These are phyloP conservation scores for Penicillium aurantiogriseum DNA, from an alignment of 2,329 filamentous ascomycete species.

Conservation along the genomic window DNA sequence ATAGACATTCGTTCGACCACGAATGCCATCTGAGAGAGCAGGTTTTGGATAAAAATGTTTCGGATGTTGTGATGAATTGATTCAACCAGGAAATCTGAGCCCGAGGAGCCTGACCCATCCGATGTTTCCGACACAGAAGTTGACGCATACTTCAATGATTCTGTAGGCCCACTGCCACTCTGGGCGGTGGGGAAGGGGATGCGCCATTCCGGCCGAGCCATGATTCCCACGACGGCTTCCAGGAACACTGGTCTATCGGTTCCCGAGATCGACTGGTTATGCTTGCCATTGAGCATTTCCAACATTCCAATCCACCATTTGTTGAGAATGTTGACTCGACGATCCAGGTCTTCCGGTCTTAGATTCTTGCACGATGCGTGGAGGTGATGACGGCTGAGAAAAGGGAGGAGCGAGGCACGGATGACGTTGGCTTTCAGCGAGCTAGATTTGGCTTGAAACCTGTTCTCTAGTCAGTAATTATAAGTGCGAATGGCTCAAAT, in stretches of 20 bases:
- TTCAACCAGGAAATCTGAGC: conserved; percentile 66
- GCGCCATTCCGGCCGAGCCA: conserved; percentile 88
- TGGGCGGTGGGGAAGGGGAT: conserved; percentile 63
- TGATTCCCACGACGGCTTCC: conserved; percentile 75
- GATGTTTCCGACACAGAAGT: conserved; percentile 56
- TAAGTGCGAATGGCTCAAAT: neutral
- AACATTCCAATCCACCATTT: conserved; percentile 87
- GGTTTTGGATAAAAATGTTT: conserved; percentile 79
- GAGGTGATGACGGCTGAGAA: conserved; percentile 67
- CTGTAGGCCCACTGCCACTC: conserved; percentile 39
- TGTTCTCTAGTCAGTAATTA: conserved; percentile 28
- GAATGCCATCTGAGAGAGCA: conserved; percentile 78
- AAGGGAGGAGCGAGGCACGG: conserved; percentile 70
- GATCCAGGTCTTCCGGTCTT: conserved; percentile 77
- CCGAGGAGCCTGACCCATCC: conserved; percentile 52
- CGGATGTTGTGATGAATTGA: conserved; percentile 86
- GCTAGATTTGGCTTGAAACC: conserved; percentile 71
- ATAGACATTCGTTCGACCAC: conserved; percentile 87
- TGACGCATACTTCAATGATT: conserved; percentile 39
- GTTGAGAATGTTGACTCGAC: conserved; percentile 74
- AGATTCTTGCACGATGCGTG: conserved; percentile 66
- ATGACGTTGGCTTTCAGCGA: conserved; percentile 74
- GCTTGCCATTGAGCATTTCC: conserved; percentile 74
- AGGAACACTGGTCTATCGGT: conserved; percentile 80
- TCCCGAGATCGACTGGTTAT: conserved; percentile 74